phyloP scores from a whole-genome alignment of 2,329 filamentous ascomycete genomes.

The Xylariaceae sp. region DNA sequence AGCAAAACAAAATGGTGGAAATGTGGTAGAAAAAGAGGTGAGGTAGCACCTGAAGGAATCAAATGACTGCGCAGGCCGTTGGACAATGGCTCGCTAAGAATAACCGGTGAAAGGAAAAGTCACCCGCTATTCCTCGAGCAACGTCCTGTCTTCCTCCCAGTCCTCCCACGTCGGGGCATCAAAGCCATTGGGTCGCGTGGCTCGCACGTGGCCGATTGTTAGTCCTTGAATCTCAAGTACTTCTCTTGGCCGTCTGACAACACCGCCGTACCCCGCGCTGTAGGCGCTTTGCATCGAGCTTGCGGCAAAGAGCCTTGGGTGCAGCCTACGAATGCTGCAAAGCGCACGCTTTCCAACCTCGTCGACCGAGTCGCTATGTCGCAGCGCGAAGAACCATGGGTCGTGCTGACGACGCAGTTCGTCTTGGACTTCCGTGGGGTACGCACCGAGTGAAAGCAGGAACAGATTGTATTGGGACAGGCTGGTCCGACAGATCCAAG shows the following conservation, averaged over 20 bases:
- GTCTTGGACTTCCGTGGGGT: slow-evolving; percentile 42
- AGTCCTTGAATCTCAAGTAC: slow-evolving; percentile 41
- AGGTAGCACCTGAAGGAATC: slow-evolving; percentile 1
- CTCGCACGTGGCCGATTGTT: slow-evolving; percentile 39
- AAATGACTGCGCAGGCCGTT: slow-evolving; percentile 4
- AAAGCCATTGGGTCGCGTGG: slow-evolving; percentile 47
- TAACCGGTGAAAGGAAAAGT: slow-evolving; percentile 6
- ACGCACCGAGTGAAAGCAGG: slow-evolving; percentile 39
- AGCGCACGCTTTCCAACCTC: slow-evolving; percentile 51
- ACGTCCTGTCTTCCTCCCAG: slow-evolving; percentile 38
- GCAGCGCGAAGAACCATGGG: slow-evolving; percentile 46
- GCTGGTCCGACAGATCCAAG: slow-evolving; percentile 33
- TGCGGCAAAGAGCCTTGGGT: slow-evolving; percentile 30
- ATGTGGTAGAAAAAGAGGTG: no score
- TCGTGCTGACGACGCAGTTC: slow-evolving; percentile 44
- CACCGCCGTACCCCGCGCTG: slow-evolving; percentile 34
- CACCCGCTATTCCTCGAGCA: slow-evolving; percentile 15
- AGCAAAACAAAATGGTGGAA: not conserved
- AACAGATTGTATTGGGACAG: slow-evolving; percentile 35
- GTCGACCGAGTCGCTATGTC: slow-evolving; percentile 54
- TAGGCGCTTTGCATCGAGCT: slow-evolving; percentile 29
- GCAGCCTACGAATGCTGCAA: slow-evolving; percentile 42
- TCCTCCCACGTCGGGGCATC: slow-evolving; percentile 54
- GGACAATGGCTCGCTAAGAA: slow-evolving; percentile 5
- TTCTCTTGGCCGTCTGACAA: slow-evolving; percentile 41